Evolutionary conservation across 257 asterid species (phyloP).

Genomic region (Eustoma russellianum): DNA sequence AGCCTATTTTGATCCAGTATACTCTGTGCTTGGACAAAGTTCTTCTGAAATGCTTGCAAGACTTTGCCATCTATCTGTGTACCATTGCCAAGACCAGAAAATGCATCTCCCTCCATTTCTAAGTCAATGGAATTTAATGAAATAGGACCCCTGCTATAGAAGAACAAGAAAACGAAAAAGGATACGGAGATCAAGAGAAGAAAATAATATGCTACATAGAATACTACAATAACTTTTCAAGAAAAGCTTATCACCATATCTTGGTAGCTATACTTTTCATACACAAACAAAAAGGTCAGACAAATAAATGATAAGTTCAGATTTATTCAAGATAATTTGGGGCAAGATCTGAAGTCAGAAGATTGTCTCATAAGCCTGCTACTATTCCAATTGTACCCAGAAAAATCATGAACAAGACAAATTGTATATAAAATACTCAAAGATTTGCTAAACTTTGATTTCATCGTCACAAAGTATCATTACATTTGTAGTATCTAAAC

Average conservation of each 20-base stretch:
- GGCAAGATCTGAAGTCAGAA: constrained; percentile 66
- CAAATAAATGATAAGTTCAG: constrained; percentile 66
- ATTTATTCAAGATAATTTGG: constrained; percentile 51
- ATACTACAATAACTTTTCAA: constrained; percentile 20
- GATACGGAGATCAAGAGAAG: background rate
- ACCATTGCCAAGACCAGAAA: constrained; percentile 50
- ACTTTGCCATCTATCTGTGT: constrained; percentile 57
- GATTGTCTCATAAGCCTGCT: constrained; percentile 42
- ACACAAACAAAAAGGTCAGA: constrained; percentile 38
- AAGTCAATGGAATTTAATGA: constrained; percentile 16
- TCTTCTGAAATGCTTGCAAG: constrained; percentile 70
- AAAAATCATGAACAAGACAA: constrained; percentile 15
- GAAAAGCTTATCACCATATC: constrained; percentile 46
- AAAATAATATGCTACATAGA: constrained; percentile 9
- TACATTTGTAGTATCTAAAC: constrained; percentile 10
- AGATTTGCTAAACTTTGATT: constrained; percentile 2
- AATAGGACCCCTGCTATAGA: constrained; percentile 22
- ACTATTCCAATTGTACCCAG: constrained; percentile 4
- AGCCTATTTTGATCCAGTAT: constrained; percentile 78
- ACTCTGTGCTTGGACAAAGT: constrained; percentile 71
- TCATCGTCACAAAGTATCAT: constrained; percentile 8
- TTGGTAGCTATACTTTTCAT: constrained; percentile 38
- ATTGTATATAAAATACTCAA: background rate
- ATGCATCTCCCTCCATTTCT: constrained; percentile 74
- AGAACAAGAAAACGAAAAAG: constrained; percentile 9